Conservation (phyloP, 345 rosid genomes). For the Garcia nutans region DNA sequence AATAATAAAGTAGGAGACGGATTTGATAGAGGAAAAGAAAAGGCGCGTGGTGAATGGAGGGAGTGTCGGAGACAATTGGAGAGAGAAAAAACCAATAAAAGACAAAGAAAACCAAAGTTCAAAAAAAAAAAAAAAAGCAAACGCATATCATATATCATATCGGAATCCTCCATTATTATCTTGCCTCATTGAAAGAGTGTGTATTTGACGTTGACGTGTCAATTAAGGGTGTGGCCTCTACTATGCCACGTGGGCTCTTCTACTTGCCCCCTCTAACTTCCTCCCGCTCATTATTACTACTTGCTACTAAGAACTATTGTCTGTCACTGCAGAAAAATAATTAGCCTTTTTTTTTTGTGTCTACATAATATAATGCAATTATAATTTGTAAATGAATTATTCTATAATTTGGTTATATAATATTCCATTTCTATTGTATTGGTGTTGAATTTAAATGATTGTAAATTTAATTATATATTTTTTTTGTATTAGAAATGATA, state of each 20-base stretch:
- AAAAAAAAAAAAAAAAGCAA: not conserved
- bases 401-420: no score
- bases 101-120: not conserved
- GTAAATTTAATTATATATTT: no score
- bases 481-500: no score
- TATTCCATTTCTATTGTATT: no score
- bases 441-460: no score
- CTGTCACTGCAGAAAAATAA: no score
- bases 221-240: slow-evolving; percentile 11
- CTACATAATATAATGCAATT: no score
- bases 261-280: slow-evolving; percentile 1
- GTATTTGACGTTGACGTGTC: slow-evolving; percentile 43
- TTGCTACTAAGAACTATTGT: no score
- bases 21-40: not conserved
- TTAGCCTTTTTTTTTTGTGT: no score
- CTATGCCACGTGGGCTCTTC: slow-evolving; percentile 25
- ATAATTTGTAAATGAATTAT: no score
- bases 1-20: not conserved
- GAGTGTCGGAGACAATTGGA: slow-evolving; percentile 4
- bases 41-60: not conserved
- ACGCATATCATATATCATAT: slow-evolving; percentile 11
- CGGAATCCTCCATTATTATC: slow-evolving; percentile 2
- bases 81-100: not conserved
- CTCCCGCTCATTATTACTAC: no score
- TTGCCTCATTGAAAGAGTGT: not conserved